phyloP scores from a whole-genome alignment of 129 eudicot genomes.

The Apium graveolens region DNA sequence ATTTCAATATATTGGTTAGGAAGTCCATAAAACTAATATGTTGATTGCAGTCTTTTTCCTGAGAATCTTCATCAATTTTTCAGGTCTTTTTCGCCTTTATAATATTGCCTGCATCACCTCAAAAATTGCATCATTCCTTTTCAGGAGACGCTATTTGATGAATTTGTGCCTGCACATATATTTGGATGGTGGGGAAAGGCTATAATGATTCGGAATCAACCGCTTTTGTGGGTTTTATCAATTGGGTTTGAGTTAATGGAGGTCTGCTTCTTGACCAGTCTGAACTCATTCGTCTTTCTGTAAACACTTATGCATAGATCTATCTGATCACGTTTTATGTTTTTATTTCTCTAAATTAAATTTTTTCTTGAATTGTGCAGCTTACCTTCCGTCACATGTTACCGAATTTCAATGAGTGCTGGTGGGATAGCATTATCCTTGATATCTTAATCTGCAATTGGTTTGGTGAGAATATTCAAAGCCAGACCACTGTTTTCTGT shows the following conservation, averaged over 20 bases:
- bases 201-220: constrained; percentile 99
- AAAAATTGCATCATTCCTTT: constrained; percentile 16
- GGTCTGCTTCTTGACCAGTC: constrained; percentile 36
- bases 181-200: constrained; percentile 99
- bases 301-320: neutral
- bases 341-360: neutral
- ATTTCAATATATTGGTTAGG: neutral
- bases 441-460: constrained; percentile 95
- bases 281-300: constrained; percentile 6
- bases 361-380: constrained; percentile 37
- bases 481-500: neutral
- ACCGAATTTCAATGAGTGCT: constrained; percentile 97
- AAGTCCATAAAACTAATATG: neutral
- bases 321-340: constrained; percentile 3
- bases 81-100: neutral
- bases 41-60: neutral
- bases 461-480: constrained; percentile 62
- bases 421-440: constrained; percentile 99
- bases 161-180: constrained; percentile 85
- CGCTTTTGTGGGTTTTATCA: constrained; percentile 92
- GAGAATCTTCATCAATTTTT: neutral
- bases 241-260: constrained; percentile 95
- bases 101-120: constrained; percentile 3
- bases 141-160: constrained; percentile 91
- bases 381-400: constrained; percentile 96